phyloP scores from a whole-genome alignment of 1,139 yeast genomes.

The Scheffersomyces segobiensis region DNA sequence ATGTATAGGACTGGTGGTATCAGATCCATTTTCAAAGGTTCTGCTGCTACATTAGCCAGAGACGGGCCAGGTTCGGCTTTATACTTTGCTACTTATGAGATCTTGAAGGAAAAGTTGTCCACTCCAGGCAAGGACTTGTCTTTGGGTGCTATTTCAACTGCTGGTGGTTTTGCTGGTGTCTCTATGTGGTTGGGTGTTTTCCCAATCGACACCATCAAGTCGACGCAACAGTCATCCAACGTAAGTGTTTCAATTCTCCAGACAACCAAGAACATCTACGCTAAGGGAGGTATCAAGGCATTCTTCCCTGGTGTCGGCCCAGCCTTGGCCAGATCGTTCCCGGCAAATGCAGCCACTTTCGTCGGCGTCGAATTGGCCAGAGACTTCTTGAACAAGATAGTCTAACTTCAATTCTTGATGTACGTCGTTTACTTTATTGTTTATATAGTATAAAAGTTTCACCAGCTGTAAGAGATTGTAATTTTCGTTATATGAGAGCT shows the following conservation, averaged over 20 bases:
- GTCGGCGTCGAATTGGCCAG: slow-evolving; percentile 91
- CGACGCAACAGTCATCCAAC: slow-evolving; percentile 73
- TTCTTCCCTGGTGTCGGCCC: slow-evolving; percentile 99
- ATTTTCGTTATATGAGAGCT: background rate
- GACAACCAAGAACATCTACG: slow-evolving; percentile 64
- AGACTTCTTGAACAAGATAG: slow-evolving; percentile 52
- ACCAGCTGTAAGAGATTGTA: background rate
- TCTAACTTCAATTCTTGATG: slow-evolving; percentile 12
- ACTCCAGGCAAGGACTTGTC: slow-evolving; percentile 59
- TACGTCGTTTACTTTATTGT: background rate
- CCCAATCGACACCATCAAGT: slow-evolving; percentile 95
- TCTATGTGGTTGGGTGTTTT: slow-evolving; percentile 96
- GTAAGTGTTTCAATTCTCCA: slow-evolving; percentile 58
- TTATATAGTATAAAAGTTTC: background rate
- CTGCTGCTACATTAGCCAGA: slow-evolving; percentile 88
- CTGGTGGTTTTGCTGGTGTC: slow-evolving; percentile 95
- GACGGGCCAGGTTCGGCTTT: slow-evolving; percentile 99
- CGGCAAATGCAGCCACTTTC: slow-evolving; percentile 97
- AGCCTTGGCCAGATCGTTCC: slow-evolving; percentile 91
- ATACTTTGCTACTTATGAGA: slow-evolving; percentile 93
- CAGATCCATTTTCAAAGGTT: slow-evolving; percentile 84
- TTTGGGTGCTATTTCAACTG: slow-evolving; percentile 73
- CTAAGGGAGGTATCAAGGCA: slow-evolving; percentile 80
- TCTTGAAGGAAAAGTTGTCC: slow-evolving; percentile 64
- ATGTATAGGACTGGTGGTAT: slow-evolving; percentile 83